Percentiles rank a stretch among this genome's conserved stretches.
These are phyloP conservation scores for Silene conica DNA, from an alignment of 148 eudicot species.

Conservation along the genomic window DNA sequence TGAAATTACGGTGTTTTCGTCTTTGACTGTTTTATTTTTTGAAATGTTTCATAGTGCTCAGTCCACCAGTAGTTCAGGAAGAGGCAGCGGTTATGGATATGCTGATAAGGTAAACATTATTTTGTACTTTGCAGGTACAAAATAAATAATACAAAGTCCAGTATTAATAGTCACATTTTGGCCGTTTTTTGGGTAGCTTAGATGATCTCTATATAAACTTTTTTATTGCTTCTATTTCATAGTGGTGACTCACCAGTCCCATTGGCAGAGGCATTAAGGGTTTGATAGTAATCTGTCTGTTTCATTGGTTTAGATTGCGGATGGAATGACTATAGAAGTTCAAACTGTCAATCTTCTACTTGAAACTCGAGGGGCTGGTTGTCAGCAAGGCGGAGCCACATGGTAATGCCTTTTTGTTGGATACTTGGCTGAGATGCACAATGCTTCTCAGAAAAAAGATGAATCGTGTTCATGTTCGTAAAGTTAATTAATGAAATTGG, in stretches of 20 bases:
- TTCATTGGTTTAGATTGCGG: slow-evolving; percentile 71
- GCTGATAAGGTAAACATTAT: slow-evolving; percentile 77
- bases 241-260: not conserved
- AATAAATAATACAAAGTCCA: too few species aligned
- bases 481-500: not conserved
- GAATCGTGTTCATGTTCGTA: not conserved
- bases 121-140: too few species aligned
- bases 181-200: not conserved
- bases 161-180: not conserved
- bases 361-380: slow-evolving; percentile 91
- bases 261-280: not conserved
- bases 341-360: slow-evolving; percentile 78
- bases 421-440: not conserved
- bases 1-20: not conserved
- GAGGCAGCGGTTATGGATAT: slow-evolving; percentile 86
- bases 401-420: slow-evolving; percentile 42
- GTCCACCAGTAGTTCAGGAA: slow-evolving; percentile 51
- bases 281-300: slow-evolving; percentile 25
- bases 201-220: not conserved
- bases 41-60: slow-evolving; percentile 39
- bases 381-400: slow-evolving; percentile 67
- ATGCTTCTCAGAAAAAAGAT: not conserved
- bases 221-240: not conserved
- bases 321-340: slow-evolving; percentile 95
- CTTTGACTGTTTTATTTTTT: not conserved